Evolutionary conservation across 441 rosid genomes (phyloP).

Genomic region (Sinapis alba): DNA sequence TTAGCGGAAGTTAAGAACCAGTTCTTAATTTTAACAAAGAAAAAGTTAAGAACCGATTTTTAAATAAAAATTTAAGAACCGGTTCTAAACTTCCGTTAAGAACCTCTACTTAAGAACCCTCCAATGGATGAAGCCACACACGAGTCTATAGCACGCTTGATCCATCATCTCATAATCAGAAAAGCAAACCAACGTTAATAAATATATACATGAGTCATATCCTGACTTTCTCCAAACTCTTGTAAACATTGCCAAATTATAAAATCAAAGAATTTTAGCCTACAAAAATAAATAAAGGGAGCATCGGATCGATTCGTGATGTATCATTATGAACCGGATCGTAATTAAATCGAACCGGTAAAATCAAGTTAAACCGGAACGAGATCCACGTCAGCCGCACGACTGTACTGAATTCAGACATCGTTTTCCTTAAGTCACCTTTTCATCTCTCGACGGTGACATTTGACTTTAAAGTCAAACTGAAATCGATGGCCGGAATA

Average conservation of each 20-base stretch:
- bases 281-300: neutral
- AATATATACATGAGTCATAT: neutral
- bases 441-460: neutral
- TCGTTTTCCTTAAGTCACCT: neutral
- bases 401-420: neutral
- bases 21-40: too few species aligned
- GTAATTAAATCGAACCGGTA: neutral
- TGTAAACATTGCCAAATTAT: neutral
- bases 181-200: too few species aligned
- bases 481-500: constrained; percentile 44
- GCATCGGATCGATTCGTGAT: neutral
- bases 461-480: constrained; percentile 31
- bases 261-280: neutral
- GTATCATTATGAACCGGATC: neutral
- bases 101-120: too few species aligned
- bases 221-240: neutral
- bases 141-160: too few species aligned
- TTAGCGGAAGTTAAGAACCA: too few species aligned
- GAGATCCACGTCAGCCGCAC: constrained; percentile 23
- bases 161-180: too few species aligned
- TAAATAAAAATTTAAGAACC: too few species aligned
- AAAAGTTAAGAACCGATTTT: too few species aligned
- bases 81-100: too few species aligned
- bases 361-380: neutral
- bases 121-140: too few species aligned